Conservation (phyloP, 2,329 filamentous ascomycete species). For the Penicillium oxalicum region DNA sequence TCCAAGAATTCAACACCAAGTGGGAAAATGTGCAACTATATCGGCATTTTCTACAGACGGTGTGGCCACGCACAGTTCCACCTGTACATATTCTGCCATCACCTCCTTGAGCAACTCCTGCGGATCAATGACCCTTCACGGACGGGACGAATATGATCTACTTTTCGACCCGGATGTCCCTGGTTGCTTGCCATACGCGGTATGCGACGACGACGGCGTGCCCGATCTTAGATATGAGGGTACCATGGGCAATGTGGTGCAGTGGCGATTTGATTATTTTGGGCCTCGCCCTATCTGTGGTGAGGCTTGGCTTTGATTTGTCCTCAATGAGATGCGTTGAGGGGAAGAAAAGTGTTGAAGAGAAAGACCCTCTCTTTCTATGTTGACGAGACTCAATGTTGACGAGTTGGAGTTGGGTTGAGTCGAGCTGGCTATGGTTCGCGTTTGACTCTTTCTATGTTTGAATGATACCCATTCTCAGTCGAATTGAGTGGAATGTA, state of each 20-base stretch:
- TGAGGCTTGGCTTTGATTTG: neutral
- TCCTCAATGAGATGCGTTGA: neutral
- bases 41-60: conserved; percentile 14
- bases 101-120: conserved; percentile 19
- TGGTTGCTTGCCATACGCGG: conserved; percentile 7
- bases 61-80: conserved; percentile 24
- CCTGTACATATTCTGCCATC: conserved; percentile 20
- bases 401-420: too few relatives aligned
- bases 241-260: conserved; percentile 8
- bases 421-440: too few relatives aligned
- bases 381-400: neutral
- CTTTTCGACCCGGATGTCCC: conserved; percentile 9
- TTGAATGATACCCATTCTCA: too few relatives aligned
- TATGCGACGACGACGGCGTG: neutral
- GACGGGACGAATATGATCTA: conserved; percentile 6
- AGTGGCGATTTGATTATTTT: conserved; percentile 8
- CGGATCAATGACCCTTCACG: conserved; percentile 26
- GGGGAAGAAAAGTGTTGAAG: neutral
- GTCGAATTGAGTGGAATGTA: too few relatives aligned
- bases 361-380: neutral
- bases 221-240: neutral
- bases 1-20: neutral
- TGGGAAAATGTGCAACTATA: conserved; percentile 26
- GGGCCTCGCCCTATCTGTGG: conserved; percentile 7
- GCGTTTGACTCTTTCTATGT: too few relatives aligned